Percentiles rank a stretch among this genome's conserved stretches.
These are phyloP conservation scores for Linum trigynum DNA, from an alignment of 345 rosid species.

Conservation along the genomic window DNA sequence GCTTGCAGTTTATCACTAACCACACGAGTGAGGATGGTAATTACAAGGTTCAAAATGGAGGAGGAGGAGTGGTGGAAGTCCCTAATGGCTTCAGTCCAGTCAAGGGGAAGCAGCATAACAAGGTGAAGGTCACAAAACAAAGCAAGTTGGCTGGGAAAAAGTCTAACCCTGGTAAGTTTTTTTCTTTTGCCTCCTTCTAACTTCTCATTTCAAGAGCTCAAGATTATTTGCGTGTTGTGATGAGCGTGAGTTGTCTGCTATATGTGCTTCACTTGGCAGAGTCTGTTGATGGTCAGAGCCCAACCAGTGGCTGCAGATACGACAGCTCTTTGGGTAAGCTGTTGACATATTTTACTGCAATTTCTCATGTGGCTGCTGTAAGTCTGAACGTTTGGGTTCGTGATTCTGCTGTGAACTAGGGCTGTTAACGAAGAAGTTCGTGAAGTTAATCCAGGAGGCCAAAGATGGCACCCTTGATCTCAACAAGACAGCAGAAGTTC, in stretches of 20 bases:
- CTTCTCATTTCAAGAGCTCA: neutral
- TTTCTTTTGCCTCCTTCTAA: conserved; percentile 1
- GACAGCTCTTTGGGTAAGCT: conserved; percentile 63
- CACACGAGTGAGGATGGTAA: conserved; percentile 23
- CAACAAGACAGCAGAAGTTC: conserved; percentile 51
- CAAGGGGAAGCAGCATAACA: conserved; percentile 26
- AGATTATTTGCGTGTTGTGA: neutral
- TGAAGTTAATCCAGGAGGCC: conserved; percentile 53
- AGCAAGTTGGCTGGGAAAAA: conserved; percentile 21
- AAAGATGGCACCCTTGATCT: conserved; percentile 76
- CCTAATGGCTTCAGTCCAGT: conserved; percentile 21
- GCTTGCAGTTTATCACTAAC: conserved; percentile 25
- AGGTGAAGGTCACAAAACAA: conserved; percentile 31
- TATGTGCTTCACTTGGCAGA: conserved; percentile 27
- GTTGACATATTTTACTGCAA: neutral
- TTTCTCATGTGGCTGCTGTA: neutral
- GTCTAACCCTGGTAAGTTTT: conserved; percentile 31
- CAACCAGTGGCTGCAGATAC: conserved; percentile 42
- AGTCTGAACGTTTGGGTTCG: neutral
- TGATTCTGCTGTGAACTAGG: conserved; percentile 27
- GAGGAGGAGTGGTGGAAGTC: conserved; percentile 12
- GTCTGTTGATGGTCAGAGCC: conserved; percentile 23
- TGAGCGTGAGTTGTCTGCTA: conserved; percentile 2
- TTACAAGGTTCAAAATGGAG: conserved; percentile 22
- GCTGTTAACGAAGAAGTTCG: conserved; percentile 57